These are phyloP conservation scores for Penicillium sp. DNA, from an alignment of 2,329 filamentous ascomycete genomes.

Conservation along the genomic window DNA sequence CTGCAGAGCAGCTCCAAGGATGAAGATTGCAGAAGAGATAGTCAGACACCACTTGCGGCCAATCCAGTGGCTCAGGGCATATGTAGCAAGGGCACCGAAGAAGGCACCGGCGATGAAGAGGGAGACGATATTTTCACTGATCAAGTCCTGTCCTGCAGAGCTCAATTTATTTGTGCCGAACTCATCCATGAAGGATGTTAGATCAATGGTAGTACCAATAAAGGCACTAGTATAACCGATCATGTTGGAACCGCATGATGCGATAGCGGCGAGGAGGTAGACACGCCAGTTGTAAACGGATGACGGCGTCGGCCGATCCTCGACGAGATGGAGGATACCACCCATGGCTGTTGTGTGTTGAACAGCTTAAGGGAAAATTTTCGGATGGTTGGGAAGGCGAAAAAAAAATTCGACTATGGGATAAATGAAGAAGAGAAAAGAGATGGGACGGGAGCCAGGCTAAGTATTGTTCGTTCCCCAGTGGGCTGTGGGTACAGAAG, in stretches of 20 bases:
- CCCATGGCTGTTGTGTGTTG: constrained; percentile 24
- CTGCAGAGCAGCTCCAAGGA: constrained; percentile 68
- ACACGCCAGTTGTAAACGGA: constrained; percentile 62
- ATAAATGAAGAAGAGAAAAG: constrained; percentile 8
- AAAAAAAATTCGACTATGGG: constrained; percentile 4
- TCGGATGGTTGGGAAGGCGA: background rate
- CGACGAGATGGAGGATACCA: constrained; percentile 37
- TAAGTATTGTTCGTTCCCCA: constrained; percentile 19
- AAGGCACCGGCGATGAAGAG: constrained; percentile 81
- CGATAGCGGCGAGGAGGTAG: constrained; percentile 54
- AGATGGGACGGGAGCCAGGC: constrained; percentile 12
- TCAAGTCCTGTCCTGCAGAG: constrained; percentile 52
- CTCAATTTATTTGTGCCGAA: constrained; percentile 61
- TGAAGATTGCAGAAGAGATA: constrained; percentile 63
- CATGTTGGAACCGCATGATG: constrained; percentile 60
- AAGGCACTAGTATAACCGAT: constrained; percentile 70
- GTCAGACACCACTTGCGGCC: constrained; percentile 65
- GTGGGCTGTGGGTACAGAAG: constrained; percentile 8
- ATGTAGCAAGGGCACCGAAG: constrained; percentile 69
- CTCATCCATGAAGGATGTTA: constrained; percentile 66
- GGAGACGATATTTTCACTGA: constrained; percentile 73
- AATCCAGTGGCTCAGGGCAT: constrained; percentile 61
- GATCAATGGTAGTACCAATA: constrained; percentile 72
- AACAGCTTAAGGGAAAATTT: constrained; percentile 8
- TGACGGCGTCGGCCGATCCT: constrained; percentile 55